Conservation (phyloP, 163 green algal species). For the Volvox carteri region DNA sequence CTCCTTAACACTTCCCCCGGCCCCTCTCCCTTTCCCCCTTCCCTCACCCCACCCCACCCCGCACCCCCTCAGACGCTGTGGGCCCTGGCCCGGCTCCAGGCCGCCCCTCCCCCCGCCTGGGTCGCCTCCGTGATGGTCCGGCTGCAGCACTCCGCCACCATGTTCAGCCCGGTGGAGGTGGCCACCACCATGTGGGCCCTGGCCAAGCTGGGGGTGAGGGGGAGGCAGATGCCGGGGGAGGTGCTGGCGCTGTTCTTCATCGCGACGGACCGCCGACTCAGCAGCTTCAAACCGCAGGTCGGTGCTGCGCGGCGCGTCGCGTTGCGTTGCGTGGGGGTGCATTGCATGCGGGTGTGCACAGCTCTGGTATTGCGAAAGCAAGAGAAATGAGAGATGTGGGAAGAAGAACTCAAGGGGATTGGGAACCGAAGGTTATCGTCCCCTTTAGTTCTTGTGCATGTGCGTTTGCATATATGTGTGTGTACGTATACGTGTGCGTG, state of each 20-base stretch:
- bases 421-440: too few species aligned
- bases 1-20: not conserved
- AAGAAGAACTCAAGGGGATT: too few species aligned
- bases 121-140: constrained; percentile 3
- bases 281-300: constrained; percentile 64
- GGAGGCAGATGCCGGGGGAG: constrained; percentile 21
- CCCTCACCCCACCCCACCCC: not conserved
- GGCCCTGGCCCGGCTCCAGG: constrained; percentile 29
- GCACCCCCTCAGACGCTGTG: constrained; percentile 22
- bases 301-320: too few species aligned
- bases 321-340: too few species aligned
- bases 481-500: not conserved
- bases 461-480: not conserved
- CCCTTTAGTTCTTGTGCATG: not conserved
- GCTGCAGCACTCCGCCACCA: constrained; percentile 18
- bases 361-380: too few species aligned
- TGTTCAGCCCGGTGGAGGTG: constrained; percentile 49
- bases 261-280: constrained; percentile 63
- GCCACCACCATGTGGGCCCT: constrained; percentile 62
- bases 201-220: constrained; percentile 40
- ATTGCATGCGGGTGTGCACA: not conserved
- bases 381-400: too few species aligned
- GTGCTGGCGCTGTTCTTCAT: constrained; percentile 64
- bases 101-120: constrained; percentile 13
- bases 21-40: not conserved